Conservation (phyloP, 78 protist species). For the Planoprotostelium fungivorum region DNA sequence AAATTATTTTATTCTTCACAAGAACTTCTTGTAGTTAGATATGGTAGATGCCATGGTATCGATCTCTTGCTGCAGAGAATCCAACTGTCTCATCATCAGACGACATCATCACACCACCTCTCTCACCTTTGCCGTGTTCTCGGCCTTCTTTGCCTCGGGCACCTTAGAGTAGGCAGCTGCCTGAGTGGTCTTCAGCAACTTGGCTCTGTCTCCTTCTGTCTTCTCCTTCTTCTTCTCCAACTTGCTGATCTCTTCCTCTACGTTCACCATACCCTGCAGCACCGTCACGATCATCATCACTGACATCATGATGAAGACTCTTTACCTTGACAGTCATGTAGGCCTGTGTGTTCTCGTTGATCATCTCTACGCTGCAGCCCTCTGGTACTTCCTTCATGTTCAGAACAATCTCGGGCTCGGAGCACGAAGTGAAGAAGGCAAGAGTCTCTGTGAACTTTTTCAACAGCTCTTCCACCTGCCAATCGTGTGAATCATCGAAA, state of each 20-base stretch:
- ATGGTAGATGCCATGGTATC: not conserved
- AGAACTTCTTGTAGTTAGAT: not conserved
- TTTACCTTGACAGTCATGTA: conserved; percentile 25
- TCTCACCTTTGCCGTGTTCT: conserved; percentile 4
- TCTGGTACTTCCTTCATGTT: not conserved
- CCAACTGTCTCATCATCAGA: conserved; percentile 7
- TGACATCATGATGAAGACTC: too few species aligned
- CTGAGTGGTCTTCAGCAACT: conserved; percentile 9
- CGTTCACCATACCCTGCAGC: conserved; percentile 27
- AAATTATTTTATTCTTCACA: too few species aligned
- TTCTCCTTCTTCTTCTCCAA: conserved; percentile 23
- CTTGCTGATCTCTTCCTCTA: conserved; percentile 26
- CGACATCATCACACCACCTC: not conserved
- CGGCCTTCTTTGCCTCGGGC: conserved; percentile 20
- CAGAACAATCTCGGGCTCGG: not conserved
- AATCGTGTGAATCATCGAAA: not conserved
- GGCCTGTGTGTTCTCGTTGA: conserved; percentile 7
- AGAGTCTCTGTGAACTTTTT: not conserved
- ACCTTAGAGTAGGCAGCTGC: conserved; percentile 36
- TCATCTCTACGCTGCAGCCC: conserved; percentile 20
- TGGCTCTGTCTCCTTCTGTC: conserved; percentile 4
- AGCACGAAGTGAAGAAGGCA: not conserved
- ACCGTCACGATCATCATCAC: not conserved
- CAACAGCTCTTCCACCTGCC: not conserved
- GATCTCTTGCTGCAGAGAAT: not conserved